Evolutionary conservation across 306 rosid species (phyloP), one percentile per base, ranked within the genome.

Genomic region (Fragaria iinumae): DNA sequence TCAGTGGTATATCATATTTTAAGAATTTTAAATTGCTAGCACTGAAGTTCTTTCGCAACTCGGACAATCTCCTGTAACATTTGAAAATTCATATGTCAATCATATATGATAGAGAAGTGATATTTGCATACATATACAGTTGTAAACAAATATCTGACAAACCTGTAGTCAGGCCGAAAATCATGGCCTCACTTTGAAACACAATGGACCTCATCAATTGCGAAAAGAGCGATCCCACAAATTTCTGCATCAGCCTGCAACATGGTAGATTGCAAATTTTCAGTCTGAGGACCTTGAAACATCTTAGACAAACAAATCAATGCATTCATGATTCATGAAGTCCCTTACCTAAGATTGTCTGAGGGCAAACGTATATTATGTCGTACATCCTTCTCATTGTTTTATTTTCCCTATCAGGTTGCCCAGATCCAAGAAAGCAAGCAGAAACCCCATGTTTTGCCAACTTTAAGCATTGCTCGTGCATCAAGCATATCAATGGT

Each of bases 121-220:
- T 16, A 68, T 18, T 7, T 47, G 14, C 23, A 21, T 14, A 36
- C 20, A 47, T 23, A 16, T 44, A 43, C 64, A 14, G 52, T 57
- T 12, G 7, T n/a, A 63, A 47, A 67, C 56, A 67, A 69, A 29
- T 6, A 83, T 43, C 50, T 55, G 55, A 80, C 84, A 43, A 65
- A 94, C 98, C 94, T 85, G 91, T 94, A 94, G 79, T 88, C 96
- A 57, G 93, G 98, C 82, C 97, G 93, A 72, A 94, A 94, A 88
- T 89, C 94, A 84, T 94, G 98, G 63, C 97, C 98, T 97, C 98
- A 91, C 80, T 94, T 91, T 8, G 98, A 94, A 83, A 94, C 95
- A 84, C 98, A 94, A 47, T 90, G 96, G 57, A 87, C 98, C 83
- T 94, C 98, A 82, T 94, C 98, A 68, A 94, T 90, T 17, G 97